These are phyloP conservation scores for Xerocomellus intermedius DNA, from an alignment of 768 basidiomycete genomes.

Conservation along the genomic window DNA sequence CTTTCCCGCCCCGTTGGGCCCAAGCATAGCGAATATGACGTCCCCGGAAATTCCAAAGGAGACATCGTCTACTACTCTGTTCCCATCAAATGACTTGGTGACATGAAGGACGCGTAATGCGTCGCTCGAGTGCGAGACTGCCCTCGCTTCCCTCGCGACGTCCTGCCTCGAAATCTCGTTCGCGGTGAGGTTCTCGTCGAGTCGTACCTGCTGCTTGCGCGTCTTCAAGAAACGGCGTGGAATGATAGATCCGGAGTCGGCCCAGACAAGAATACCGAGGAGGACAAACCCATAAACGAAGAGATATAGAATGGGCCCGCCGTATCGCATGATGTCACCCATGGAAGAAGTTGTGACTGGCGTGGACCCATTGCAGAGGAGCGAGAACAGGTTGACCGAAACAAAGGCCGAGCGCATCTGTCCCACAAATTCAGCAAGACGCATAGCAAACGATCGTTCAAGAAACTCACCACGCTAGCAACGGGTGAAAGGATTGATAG, in stretches of 20 bases:
- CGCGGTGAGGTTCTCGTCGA: slow-evolving; percentile 13
- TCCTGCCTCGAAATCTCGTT: slow-evolving; percentile 40
- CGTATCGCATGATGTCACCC: slow-evolving; percentile 57
- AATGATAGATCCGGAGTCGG: slow-evolving; percentile 63
- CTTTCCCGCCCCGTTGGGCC: slow-evolving; percentile 84
- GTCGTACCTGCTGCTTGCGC: slow-evolving; percentile 11
- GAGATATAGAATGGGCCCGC: slow-evolving; percentile 75
- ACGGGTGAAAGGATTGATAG: slow-evolving; percentile 68
- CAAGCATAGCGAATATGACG: slow-evolving; percentile 70
- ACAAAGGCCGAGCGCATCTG: slow-evolving; percentile 69
- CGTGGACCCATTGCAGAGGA: slow-evolving; percentile 61
- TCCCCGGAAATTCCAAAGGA: slow-evolving; percentile 63
- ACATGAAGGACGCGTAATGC: slow-evolving; percentile 61
- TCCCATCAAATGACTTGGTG: slow-evolving; percentile 56
- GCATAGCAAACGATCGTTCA: background rate
- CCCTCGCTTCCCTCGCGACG: slow-evolving; percentile 52
- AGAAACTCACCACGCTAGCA: slow-evolving; percentile 56
- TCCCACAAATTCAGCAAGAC: background rate
- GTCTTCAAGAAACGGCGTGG: slow-evolving; percentile 37
- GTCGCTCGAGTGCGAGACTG: slow-evolving; percentile 49
- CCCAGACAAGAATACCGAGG: slow-evolving; percentile 64
- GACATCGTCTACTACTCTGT: slow-evolving; percentile 70
- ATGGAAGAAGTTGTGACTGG: slow-evolving; percentile 46
- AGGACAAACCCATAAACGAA: slow-evolving; percentile 58
- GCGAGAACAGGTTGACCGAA: slow-evolving; percentile 74